Conservation (phyloP, 805 yeast species). For the Cyberlindnera samutprakarnensis region DNA sequence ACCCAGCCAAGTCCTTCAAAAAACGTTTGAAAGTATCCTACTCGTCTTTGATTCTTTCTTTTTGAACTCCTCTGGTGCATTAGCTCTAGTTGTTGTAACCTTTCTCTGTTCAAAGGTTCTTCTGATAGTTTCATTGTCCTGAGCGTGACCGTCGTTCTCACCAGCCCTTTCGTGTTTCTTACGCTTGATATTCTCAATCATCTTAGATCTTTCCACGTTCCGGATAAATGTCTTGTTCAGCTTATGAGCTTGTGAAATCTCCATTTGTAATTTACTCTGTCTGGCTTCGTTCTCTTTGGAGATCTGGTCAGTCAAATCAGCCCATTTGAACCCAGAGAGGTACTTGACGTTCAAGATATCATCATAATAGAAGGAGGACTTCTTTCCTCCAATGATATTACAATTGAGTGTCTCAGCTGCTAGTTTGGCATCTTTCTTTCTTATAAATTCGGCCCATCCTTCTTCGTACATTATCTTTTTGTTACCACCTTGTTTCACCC, state of each 20-base stretch:
- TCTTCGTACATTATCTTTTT: conserved; percentile 82
- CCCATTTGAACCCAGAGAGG: conserved; percentile 90
- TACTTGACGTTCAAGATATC: conserved; percentile 90
- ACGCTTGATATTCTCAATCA: conserved; percentile 54
- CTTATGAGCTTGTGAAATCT: conserved; percentile 81
- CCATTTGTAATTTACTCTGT: conserved; percentile 81
- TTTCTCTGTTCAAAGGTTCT: conserved; percentile 67
- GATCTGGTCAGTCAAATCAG: conserved; percentile 86
- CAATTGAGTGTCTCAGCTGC: conserved; percentile 86
- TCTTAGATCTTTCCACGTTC: conserved; percentile 82
- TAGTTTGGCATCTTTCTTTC: conserved; percentile 80
- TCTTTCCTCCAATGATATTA: conserved; percentile 85
- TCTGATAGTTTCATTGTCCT: conserved; percentile 29
- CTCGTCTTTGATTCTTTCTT: conserved; percentile 32
- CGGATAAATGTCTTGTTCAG: conserved; percentile 76
- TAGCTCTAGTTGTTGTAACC: conserved; percentile 60
- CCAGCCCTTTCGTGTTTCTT: conserved; percentile 23
- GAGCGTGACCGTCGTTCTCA: too few species aligned
- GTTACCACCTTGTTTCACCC: conserved; percentile 87
- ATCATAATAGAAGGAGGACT: conserved; percentile 85
- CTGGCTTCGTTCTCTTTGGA: conserved; percentile 85
- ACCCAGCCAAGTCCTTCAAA: conserved; percentile 3
- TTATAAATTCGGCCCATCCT: conserved; percentile 93
- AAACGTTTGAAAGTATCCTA: conserved; percentile 25
- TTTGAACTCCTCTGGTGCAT: conserved; percentile 43